Percentiles rank a stretch among this genome's conserved stretches.
Evolutionary conservation across 108 stramenopile genomes (phyloP).

Genomic region (Skeletonema costatum): DNA sequence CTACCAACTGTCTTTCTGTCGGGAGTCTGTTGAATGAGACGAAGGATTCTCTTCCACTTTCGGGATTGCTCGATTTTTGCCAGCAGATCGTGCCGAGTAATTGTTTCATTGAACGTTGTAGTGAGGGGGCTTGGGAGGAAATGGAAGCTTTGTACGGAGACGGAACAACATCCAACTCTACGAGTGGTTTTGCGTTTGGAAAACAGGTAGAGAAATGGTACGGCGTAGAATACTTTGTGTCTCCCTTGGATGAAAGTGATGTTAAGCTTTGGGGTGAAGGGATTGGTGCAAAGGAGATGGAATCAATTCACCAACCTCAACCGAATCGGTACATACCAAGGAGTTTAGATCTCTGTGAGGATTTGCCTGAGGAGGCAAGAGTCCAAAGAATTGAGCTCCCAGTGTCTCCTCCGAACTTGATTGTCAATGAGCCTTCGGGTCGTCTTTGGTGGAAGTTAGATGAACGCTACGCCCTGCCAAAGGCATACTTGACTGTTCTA

Average conservation of each 20-base stretch:
- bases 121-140: conserved; percentile 73
- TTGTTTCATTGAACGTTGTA: conserved; percentile 85
- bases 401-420: conserved; percentile 73
- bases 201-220: conserved; percentile 78
- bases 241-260: conserved; percentile 41
- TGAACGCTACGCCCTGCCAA: conserved; percentile 86
- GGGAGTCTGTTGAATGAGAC: conserved; percentile 79
- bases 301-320: conserved; percentile 58
- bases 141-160: conserved; percentile 20
- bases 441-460: conserved; percentile 88
- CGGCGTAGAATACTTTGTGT: conserved; percentile 70
- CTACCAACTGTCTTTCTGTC: conserved; percentile 62
- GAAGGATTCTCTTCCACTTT: conserved; percentile 59
- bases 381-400: conserved; percentile 71
- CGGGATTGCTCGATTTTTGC: conserved; percentile 44
- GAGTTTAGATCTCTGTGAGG: conserved; percentile 66
- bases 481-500: conserved; percentile 62
- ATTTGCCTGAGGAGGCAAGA: conserved; percentile 75
- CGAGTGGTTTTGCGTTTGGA: conserved; percentile 33
- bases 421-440: conserved; percentile 47
- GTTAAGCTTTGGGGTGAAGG: conserved; percentile 44
- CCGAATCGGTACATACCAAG: conserved; percentile 81
- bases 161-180: conserved; percentile 1
- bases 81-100: conserved; percentile 55
- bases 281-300: conserved; percentile 5